Evolutionary conservation across 1,139 yeast species (phyloP).

Genomic region (Kodamaea suecica): DNA sequence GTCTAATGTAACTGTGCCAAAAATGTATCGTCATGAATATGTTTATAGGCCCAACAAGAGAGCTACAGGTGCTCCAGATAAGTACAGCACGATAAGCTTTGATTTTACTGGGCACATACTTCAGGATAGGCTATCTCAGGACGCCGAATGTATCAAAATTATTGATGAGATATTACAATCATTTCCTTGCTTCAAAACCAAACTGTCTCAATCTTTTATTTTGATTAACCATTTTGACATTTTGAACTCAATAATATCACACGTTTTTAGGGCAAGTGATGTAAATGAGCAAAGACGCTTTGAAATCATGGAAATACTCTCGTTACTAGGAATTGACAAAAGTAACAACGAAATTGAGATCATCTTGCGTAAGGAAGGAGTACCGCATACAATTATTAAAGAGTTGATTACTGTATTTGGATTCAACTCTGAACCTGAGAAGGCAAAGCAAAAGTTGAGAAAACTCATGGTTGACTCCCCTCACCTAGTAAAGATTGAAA

Average conservation of each 20-base stretch:
- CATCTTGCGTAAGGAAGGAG: constrained; percentile 63
- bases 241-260: constrained; percentile 56
- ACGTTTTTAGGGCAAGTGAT: constrained; percentile 76
- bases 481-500: constrained; percentile 56
- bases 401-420: constrained; percentile 75
- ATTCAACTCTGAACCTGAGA: constrained; percentile 64
- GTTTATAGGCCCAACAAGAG: constrained; percentile 68
- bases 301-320: constrained; percentile 65
- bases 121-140: constrained; percentile 48
- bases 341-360: constrained; percentile 62
- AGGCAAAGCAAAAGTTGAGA: constrained; percentile 58
- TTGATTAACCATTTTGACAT: constrained; percentile 79
- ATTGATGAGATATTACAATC: constrained; percentile 66
- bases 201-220: constrained; percentile 48
- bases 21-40: constrained; percentile 70
- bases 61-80: constrained; percentile 67
- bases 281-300: constrained; percentile 59
- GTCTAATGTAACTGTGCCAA: constrained; percentile 50
- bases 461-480: constrained; percentile 78
- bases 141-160: constrained; percentile 84
- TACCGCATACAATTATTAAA: constrained; percentile 77
- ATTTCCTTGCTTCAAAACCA: constrained; percentile 60
- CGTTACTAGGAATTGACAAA: constrained; percentile 73
- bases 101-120: constrained; percentile 66
- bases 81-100: constrained; percentile 79